Evolutionary conservation across 2,329 filamentous ascomycete genomes (phyloP).

Genomic region (Lasiodiplodia citricola): DNA sequence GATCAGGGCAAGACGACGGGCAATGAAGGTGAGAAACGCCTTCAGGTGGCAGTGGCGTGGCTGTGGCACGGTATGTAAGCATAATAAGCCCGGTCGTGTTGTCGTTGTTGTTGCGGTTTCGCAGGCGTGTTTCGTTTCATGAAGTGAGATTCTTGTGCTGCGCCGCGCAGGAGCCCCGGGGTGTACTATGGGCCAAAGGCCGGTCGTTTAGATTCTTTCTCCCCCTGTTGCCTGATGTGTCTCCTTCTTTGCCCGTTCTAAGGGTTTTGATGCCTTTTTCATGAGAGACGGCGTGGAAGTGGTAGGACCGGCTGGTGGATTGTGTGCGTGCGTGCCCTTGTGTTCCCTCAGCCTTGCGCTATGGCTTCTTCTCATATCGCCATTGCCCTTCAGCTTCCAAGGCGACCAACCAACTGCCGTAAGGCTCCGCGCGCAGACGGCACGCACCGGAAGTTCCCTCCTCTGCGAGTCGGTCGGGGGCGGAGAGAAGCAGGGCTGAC

Average conservation of each 20-base stretch:
- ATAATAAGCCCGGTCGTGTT: neutral
- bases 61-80: constrained; percentile 5
- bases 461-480: neutral
- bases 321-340: neutral
- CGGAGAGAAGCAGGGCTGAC: neutral
- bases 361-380: neutral
- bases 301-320: neutral
- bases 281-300: neutral
- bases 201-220: neutral
- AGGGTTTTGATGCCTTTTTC: neutral
- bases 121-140: constrained; percentile 17
- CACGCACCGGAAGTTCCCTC: neutral
- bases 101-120: neutral
- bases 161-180: neutral
- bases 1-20: neutral
- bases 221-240: neutral
- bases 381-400: neutral
- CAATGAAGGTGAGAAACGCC: neutral
- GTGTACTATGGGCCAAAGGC: neutral
- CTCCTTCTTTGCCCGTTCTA: neutral
- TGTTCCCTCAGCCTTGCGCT: neutral
- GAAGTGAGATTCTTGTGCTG: neutral
- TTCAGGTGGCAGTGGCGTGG: constrained; percentile 7
- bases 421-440: neutral
- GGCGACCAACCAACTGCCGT: neutral